A percentile compares a stretch with the other conserved stretches of the same genome.
Evolutionary conservation across 2,329 filamentous ascomycete genomes (phyloP).

Genomic region (Claviceps quebecensis): DNA sequence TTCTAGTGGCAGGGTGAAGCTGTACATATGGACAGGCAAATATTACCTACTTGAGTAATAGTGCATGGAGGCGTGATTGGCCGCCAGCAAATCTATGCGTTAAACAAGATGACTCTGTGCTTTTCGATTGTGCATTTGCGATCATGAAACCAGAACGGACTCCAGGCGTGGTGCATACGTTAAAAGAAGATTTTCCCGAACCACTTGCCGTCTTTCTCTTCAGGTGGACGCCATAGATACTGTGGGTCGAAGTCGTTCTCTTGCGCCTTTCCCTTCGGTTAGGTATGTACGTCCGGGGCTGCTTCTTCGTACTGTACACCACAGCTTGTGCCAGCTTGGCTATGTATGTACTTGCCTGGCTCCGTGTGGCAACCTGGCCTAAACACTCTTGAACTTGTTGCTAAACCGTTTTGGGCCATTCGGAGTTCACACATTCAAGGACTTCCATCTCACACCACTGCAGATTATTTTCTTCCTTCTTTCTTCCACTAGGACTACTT

Average conservation of each 20-base stretch:
- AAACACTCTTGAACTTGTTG: constrained; percentile 1
- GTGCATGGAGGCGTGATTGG: not conserved
- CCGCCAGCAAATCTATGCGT: not conserved
- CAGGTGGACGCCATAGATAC: no score
- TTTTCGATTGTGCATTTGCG: no score
- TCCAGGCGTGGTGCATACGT: no score
- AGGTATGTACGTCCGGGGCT: no score
- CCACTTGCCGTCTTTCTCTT: no score
- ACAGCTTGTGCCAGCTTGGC: not conserved
- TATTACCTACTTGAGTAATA: not conserved
- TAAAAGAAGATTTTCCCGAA: no score
- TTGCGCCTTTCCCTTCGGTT: no score
- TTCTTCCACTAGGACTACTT: not conserved
- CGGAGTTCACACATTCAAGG: not conserved
- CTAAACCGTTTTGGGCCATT: not conserved
- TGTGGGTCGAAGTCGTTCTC: no score
- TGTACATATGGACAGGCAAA: no score
- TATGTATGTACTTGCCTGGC: not conserved
- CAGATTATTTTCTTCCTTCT: not conserved
- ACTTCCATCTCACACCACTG: not conserved
- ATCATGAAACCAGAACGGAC: no score
- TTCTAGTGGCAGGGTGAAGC: no score
- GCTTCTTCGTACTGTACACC: not conserved
- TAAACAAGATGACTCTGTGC: no score
- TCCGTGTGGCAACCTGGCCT: constrained; percentile 3